Conservation (phyloP, 148 eudicot species). For the Mesembryanthemum crystallinum region DNA sequence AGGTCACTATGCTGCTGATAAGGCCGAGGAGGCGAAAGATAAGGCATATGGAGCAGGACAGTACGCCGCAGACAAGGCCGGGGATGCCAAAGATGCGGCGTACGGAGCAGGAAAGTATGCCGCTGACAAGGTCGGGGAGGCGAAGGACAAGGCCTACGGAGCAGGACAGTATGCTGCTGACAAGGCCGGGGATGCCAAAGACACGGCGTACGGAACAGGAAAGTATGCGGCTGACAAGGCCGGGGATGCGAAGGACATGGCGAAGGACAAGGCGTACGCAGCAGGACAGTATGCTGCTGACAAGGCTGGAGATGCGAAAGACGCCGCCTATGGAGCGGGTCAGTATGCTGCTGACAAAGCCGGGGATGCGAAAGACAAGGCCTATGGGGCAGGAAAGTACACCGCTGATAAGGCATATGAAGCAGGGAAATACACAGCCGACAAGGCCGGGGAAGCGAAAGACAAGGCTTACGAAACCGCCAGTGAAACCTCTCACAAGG, state of each 20-base stretch:
- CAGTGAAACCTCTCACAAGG: constrained; percentile 12
- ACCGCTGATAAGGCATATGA: background rate
- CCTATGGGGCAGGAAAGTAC: background rate
- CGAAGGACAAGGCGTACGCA: too few relatives aligned
- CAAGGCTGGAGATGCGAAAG: too few relatives aligned
- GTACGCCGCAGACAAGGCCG: background rate
- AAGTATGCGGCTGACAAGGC: background rate
- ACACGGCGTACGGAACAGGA: background rate
- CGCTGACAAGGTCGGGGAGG: background rate
- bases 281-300: too few relatives aligned
- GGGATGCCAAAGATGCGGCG: too few relatives aligned
- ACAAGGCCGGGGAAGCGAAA: background rate
- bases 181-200: background rate
- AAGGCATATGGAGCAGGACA: background rate
- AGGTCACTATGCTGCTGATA: constrained; percentile 1
- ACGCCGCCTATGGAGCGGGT: background rate
- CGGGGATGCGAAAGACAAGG: background rate
- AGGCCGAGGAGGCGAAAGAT: constrained; percentile 11
- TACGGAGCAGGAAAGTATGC: background rate
- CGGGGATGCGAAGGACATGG: too few relatives aligned
- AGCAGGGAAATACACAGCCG: background rate
- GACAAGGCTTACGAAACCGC: constrained; percentile 17
- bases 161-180: background rate
- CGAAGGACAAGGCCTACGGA: background rate
- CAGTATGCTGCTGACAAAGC: background rate